Conservation (phyloP, 169 alveolate genomes). For the Nephromyces sp. region DNA sequence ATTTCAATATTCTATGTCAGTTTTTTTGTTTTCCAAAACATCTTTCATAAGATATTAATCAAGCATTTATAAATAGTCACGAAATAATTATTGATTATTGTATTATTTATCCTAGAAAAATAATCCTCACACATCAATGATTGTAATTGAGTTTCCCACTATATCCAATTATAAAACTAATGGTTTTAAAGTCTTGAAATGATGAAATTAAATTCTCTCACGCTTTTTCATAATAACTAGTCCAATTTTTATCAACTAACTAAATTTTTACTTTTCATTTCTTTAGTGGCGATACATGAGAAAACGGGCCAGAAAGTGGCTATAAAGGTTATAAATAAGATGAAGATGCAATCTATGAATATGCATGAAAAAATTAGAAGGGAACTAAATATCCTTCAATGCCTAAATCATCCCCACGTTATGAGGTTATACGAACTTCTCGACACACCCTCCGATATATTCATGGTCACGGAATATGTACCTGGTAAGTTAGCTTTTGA, state of each 20-base stretch:
- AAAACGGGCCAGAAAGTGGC: constrained; percentile 77
- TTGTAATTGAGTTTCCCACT: too few relatives aligned
- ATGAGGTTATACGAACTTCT: constrained; percentile 52
- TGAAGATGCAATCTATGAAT: constrained; percentile 65
- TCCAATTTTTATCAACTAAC: background rate
- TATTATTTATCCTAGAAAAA: too few relatives aligned
- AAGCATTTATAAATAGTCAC: too few relatives aligned
- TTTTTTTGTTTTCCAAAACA: too few relatives aligned
- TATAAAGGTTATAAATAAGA: constrained; percentile 74
- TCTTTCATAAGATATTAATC: too few relatives aligned
- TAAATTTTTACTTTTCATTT: background rate
- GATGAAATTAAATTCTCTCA: too few relatives aligned
- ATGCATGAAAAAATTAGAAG: constrained; percentile 75
- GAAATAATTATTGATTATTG: too few relatives aligned
- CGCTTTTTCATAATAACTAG: too few relatives aligned
- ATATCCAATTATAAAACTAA: too few relatives aligned
- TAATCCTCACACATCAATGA: too few relatives aligned
- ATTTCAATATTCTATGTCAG: too few relatives aligned
- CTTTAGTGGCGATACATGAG: constrained; percentile 60
- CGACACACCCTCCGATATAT: constrained; percentile 70
- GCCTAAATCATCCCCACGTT: constrained; percentile 44
- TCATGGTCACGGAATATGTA: constrained; percentile 64
- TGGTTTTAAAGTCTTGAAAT: too few relatives aligned
- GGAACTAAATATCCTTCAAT: constrained; percentile 68
- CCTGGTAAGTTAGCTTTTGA: constrained; percentile 49